Evolutionary conservation across 2,329 filamentous ascomycete genomes (phyloP).

Genomic region (Diaporthe ilicicola): DNA sequence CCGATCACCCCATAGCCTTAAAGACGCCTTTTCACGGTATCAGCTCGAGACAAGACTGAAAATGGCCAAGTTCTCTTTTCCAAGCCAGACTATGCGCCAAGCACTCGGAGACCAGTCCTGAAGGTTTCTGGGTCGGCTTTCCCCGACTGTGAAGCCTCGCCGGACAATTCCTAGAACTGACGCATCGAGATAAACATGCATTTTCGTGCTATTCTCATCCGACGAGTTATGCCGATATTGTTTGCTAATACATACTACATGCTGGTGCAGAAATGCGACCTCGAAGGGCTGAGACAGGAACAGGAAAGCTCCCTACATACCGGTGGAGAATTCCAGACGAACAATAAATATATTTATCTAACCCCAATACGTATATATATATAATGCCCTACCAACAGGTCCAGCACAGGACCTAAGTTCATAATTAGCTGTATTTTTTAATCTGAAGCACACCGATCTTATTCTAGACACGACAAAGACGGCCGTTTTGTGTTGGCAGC

Average conservation of each 20-base stretch:
- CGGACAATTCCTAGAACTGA: neutral
- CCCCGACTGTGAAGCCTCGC: neutral
- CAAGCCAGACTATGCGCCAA: neutral
- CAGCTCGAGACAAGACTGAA: neutral
- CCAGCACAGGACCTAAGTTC: too few species aligned
- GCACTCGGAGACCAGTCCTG: neutral
- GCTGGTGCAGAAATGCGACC: neutral
- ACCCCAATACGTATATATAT: too few species aligned
- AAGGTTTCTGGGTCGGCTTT: neutral
- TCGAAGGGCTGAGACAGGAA: neutral
- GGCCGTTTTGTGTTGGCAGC: slow-evolving; percentile 10
- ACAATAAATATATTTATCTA: too few species aligned
- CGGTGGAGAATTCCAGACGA: neutral
- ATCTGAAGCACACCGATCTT: too few species aligned
- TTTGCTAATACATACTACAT: neutral
- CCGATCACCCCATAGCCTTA: neutral
- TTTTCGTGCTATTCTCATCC: neutral
- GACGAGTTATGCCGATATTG: neutral
- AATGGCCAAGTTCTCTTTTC: neutral
- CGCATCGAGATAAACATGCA: neutral
- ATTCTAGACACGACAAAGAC: neutral
- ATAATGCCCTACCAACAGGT: too few species aligned
- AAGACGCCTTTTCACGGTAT: neutral
- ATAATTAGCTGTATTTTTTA: too few species aligned
- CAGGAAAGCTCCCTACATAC: neutral